phyloP scores from a whole-genome alignment of 202 grass and related monocot genomes.

The Digitaria exilis region DNA sequence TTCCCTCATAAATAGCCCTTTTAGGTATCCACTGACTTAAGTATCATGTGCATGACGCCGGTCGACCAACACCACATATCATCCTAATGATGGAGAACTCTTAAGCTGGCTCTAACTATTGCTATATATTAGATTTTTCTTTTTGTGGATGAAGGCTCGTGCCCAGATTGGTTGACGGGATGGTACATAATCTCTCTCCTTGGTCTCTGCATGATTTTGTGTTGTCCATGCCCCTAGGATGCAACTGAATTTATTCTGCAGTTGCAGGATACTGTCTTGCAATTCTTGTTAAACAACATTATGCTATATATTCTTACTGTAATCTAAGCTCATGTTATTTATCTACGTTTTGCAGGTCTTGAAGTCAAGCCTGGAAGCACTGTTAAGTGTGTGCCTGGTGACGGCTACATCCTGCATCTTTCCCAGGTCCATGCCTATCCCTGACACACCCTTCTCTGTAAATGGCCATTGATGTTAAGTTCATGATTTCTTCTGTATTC shows the following conservation, averaged over 20 bases:
- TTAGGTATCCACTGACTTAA: background rate
- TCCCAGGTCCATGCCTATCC: slow-evolving; percentile 58
- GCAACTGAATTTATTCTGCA: background rate
- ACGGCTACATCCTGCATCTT: slow-evolving; percentile 66
- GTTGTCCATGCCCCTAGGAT: background rate
- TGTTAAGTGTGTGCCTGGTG: slow-evolving; percentile 60
- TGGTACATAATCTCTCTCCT: background rate
- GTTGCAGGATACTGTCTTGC: background rate
- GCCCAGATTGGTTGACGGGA: background rate
- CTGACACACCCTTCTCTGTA: background rate
- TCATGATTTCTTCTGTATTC: background rate
- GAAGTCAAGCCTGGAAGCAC: slow-evolving; percentile 77
- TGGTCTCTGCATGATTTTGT: background rate
- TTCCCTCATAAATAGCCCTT: no score
- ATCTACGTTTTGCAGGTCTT: slow-evolving; percentile 40
- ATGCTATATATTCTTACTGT: no score
- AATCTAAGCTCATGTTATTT: background rate
- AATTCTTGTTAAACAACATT: background rate
- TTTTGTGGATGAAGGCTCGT: no score
- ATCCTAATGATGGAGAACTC: background rate
- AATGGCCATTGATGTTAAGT: background rate
- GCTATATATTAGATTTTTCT: background rate
- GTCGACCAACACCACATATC: background rate
- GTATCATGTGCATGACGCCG: background rate
- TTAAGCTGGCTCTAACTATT: background rate